Evolutionary conservation across 1,284 basidiomycete genomes (phyloP), one percentile per base, ranked within the genome.

Genomic region (Trichosporon inkin): DNA sequence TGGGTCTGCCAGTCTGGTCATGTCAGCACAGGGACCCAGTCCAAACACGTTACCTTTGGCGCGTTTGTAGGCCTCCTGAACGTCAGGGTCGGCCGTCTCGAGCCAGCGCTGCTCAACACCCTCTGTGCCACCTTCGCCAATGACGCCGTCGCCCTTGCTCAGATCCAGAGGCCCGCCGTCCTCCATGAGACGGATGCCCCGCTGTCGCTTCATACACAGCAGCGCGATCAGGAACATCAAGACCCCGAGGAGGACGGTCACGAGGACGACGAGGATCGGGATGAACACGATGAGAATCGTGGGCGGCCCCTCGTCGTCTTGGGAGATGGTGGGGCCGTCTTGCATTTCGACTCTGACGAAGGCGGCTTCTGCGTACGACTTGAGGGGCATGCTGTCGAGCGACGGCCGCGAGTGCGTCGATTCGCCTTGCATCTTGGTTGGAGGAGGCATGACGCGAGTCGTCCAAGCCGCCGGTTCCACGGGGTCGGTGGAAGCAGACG

Each of bases 81-180:
- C 83, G 28, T 79, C 75, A 62, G 94, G 91, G 56, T 84, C 80
- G 34, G 87, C 88, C 17, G 81, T 84, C 79, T 98, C 93, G 54
- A 98, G 83, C 96, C 96, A 99, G 68, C 93, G 84, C 71, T 86
- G 81, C 80, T 98, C 95, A 36, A 98, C 83, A 57, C 87, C 89
- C 51, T 92, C 90, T 62, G 96, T 88, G 22, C 92, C 93, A 41
- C 93, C 93, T 62, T 95, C 91, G 6, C 88, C 89, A 56, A 93
- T 88, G 49, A 91, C 84, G 60, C 91, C 84, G 62, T 95, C 91
- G 67, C 95, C 91, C 57, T 91, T 84, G 68, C 86, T 89, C 81
- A 99, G 86, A 79, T 99, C 94, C 55, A 95, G 82, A 2, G 96
- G 96, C 32, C 95, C 93, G 71, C 94, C 92, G 65, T 83, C 83